Evolutionary conservation across 129 eudicot species (phyloP), one percentile per base, ranked within the genome.

Genomic region (Kitagawia praeruptora): DNA sequence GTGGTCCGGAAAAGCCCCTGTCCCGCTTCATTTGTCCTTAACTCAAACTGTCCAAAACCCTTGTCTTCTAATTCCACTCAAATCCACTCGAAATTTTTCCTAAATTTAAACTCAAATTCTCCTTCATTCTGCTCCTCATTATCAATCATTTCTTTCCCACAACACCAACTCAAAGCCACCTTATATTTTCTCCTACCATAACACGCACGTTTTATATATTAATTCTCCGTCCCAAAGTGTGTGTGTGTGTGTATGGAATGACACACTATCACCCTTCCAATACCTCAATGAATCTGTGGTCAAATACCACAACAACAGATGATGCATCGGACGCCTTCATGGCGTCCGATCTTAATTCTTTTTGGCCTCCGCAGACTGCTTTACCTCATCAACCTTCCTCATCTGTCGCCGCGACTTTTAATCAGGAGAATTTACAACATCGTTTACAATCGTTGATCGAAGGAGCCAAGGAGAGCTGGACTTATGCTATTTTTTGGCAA

Each of bases 401-500:
- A 1, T 75, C 89, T 48, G 75, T 88, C 14, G 31, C 81, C 75
- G 66, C 69, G 8, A 4, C 38, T 42, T 80, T 89, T 53, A 91
- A 81, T 77, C 98, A 87, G 25, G 98, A 94, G 16, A 84, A 86
- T 38, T 84, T 94, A 6, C 98, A 94, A 47, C 93, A 88, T 41
- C 90, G 98, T 0, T 88, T 94, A 5, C 96, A 89, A 21, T 84
- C 92, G 0, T 73, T 94, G 23, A 91, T 94, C 4, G 98, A 94
- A 21, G 87, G 87, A 74, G 88, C 93, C 0, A 49, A 80, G 0
- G 90, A 91, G 41, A 82, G 81, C 40, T 94, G 98, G 98, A 90
- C 97, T 13, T 91, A 94, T 46, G 97, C 97, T 0, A 94, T 94
- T 8, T 94, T 94, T 84, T 94, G 98, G 98, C 98, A 94, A 67